Percentiles rank a stretch among this genome's conserved stretches.
Conservation (phyloP, 371 early-diverging fungal genomes). For the Mortierella sp. region DNA sequence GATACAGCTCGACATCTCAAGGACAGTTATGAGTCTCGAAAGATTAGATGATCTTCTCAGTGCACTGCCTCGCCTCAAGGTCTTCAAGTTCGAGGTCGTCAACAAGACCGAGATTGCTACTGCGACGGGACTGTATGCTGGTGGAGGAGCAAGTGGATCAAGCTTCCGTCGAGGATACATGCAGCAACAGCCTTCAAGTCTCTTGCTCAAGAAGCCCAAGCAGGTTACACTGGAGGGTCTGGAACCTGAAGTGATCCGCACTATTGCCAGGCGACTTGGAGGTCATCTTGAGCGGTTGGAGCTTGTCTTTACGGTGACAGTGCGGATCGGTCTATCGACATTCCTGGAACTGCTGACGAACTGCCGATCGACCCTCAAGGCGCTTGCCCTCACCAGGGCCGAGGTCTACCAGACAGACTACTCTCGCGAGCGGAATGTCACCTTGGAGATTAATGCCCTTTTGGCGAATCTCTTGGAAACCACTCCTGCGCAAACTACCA, state of each 20-base stretch:
- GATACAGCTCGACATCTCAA: slow-evolving; percentile 31
- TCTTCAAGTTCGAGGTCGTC: slow-evolving; percentile 49
- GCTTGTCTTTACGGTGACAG: slow-evolving; percentile 27
- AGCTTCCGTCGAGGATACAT: slow-evolving; percentile 20
- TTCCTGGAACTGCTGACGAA: slow-evolving; percentile 35
- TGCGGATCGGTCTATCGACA: slow-evolving; percentile 21
- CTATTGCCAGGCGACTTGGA: slow-evolving; percentile 29
- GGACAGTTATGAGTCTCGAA: slow-evolving; percentile 46
- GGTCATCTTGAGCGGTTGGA: slow-evolving; percentile 32
- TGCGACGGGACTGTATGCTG: neutral
- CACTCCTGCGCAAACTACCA: slow-evolving; percentile 6
- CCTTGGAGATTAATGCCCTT: slow-evolving; percentile 24
- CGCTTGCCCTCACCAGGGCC: slow-evolving; percentile 28
- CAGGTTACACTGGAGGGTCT: slow-evolving; percentile 27
- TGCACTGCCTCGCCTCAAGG: slow-evolving; percentile 36
- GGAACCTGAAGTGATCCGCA: slow-evolving; percentile 39
- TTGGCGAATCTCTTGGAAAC: slow-evolving; percentile 25
- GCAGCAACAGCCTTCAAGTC: slow-evolving; percentile 19
- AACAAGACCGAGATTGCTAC: slow-evolving; percentile 27
- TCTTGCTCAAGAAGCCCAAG: slow-evolving; percentile 27
- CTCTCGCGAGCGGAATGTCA: slow-evolving; percentile 16
- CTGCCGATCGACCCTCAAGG: slow-evolving; percentile 33
- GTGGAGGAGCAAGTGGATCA: neutral
- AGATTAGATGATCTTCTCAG: slow-evolving; percentile 38
- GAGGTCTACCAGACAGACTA: slow-evolving; percentile 27